Evolutionary conservation across 805 yeast genomes (phyloP), one percentile per base, ranked within the genome.

Genomic region (Spathaspora passalidarum): DNA sequence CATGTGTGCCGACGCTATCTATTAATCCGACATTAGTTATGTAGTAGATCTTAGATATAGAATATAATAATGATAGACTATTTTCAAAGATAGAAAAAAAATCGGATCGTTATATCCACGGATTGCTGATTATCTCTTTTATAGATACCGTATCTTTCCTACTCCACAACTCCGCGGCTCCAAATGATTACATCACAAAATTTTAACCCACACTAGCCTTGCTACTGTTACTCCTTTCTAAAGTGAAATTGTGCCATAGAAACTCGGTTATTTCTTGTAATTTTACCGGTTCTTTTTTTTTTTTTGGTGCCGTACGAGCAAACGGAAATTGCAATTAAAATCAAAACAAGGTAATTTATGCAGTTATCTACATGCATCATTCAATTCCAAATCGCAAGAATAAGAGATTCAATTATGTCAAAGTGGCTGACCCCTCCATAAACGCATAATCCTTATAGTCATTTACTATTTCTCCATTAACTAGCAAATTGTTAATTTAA

Each of bases 271-370:
- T 29, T 29, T n/a, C n/a, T 29, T 10, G 16, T 14, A 29, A 13
- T 29, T n/a, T n/a, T n/a, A n/a, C n/a, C 34, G 34, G 34, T 16
- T 32, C 18, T 25, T 18, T 9, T n/a, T 37, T 21, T 23, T 32
- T 32, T 32, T 41, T 32, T 42, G 19, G 45, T 22, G 45, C 45
- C 45, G 45, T 22, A 20, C 45, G 19, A 16, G 6, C 29, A 29
- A 32, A 42, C 32, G 45, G 45, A 16, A n/a, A n/a, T 29, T 29
- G 34, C 34, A 29, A 29, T n/a, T n/a, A 29, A 29, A 29, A 25
- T 25, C 34, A 29, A 29, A 9, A 29, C 34, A n/a, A n/a, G n/a
- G n/a, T n/a, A n/a, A n/a, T n/a, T n/a, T n/a, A n/a, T 29, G 17
- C n/a, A n/a, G 34, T 8, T 25, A 25, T 25, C 29, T 5, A 25